Conservation (phyloP, 2,329 filamentous ascomycete genomes). For the Coniochaeta sp. region DNA sequence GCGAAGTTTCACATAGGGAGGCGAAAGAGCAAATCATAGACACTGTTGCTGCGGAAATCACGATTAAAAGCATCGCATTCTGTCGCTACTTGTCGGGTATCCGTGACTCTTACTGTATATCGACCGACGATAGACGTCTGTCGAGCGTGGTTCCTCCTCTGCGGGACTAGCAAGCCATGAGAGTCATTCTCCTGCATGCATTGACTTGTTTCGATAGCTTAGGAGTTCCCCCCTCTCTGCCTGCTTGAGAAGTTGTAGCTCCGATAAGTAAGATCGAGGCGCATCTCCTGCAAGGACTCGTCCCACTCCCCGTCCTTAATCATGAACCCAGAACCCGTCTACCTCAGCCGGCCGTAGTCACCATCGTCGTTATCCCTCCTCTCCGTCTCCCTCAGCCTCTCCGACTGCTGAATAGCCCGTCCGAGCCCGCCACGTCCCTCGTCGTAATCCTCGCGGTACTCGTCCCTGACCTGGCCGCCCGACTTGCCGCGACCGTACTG, state of each 20-base stretch:
- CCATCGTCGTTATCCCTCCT: conserved; percentile 8
- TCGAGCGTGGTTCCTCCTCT: too few relatives aligned
- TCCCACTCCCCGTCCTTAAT: too few relatives aligned
- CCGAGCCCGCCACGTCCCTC: conserved; percentile 89
- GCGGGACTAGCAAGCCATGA: too few relatives aligned
- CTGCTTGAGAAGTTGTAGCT: not conserved
- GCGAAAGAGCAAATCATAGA: not conserved
- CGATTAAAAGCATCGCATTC: not conserved
- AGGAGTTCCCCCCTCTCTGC: too few relatives aligned
- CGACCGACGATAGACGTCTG: not conserved
- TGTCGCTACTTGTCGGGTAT: not conserved
- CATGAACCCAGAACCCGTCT: not conserved
- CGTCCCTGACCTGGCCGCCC: conserved; percentile 92
- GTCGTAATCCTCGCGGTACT: conserved; percentile 96
- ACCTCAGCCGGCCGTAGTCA: conserved; percentile 14
- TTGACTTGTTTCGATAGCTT: too few relatives aligned
- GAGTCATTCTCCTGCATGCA: too few relatives aligned
- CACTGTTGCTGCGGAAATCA: not conserved
- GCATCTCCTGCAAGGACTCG: not conserved
- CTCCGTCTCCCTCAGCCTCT: conserved; percentile 20
- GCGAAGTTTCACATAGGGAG: not conserved
- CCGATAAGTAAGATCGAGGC: not conserved
- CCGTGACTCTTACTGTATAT: not conserved
- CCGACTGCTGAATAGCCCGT: conserved; percentile 59
- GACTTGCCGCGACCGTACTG: conserved; percentile 96